Evolutionary conservation across 768 basidiomycete species (phyloP), one percentile per base, ranked within the genome.

Genomic region (Psilocybe cyanescens): DNA sequence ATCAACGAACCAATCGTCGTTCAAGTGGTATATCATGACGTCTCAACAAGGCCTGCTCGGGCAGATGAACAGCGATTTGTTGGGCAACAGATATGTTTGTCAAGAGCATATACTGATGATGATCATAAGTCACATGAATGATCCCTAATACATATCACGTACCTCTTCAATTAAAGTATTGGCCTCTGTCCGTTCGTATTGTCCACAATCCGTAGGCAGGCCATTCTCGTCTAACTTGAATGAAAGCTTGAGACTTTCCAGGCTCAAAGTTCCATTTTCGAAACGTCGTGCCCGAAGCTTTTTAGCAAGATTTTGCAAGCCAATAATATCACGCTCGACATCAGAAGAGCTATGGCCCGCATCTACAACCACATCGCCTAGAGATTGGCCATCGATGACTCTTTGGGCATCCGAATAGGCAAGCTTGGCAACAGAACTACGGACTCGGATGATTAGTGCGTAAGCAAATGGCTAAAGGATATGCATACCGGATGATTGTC

Each of bases 21-120:
- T 97, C 95, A 58, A 98, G 83, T 2, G 97, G 97, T 29, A 80
- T 85, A 72, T 99, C 97, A 69, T 99, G 96, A 58, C 97, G 90
- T 63, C 97, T 90, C 47, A 99, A 85, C 12, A 99, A 81, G n/a
- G 97, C 92, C 73, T 99, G 97, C 72, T 99, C 97, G 29, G 97
- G 95, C 28, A 99, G 85, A 68, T 95, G 88, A 24, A 95, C 89
- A 39, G 97, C 97, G 68, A 97, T 88, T 67, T 95, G 90, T 71
- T 96, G 94, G 8, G 97, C 95, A 44, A 96, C 91, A 11, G 93
- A 80, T 35, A 89, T 88, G 71, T 99, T 99, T 65, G 91, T 89
- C 57, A 97, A 80, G 16, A 99, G 78, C 97, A 99, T 99, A 78
- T 94, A 95, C 94, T 96, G 67, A 12, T 11, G 57, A 44, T 1